Evolutionary conservation across 257 asterid genomes (phyloP).

Genomic region (Salvia splendens): DNA sequence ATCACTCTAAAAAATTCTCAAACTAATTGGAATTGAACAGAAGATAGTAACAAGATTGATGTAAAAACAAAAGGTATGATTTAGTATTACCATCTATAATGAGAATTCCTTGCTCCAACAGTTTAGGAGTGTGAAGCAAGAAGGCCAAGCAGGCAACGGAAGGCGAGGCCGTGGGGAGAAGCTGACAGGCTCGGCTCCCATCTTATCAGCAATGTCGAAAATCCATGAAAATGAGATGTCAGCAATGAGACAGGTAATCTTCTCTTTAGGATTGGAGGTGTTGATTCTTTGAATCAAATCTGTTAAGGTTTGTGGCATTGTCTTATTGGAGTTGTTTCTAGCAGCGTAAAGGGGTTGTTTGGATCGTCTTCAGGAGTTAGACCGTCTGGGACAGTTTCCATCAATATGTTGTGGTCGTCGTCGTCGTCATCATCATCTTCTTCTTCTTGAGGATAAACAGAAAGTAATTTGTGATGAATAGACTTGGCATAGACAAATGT

Average conservation of each 20-base stretch:
- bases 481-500: constrained; percentile 14
- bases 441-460: background rate
- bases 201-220: constrained; percentile 26
- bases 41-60: too few species aligned
- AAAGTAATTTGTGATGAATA: background rate
- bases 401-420: background rate
- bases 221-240: constrained; percentile 39
- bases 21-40: too few species aligned
- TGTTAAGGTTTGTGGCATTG: constrained; percentile 30
- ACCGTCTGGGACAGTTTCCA: constrained; percentile 18
- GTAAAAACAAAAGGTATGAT: too few species aligned
- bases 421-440: background rate
- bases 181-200: constrained; percentile 31
- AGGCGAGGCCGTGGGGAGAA: constrained; percentile 28
- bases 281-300: constrained; percentile 20
- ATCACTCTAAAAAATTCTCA: too few species aligned
- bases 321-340: constrained; percentile 22
- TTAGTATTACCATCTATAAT: constrained; percentile 26
- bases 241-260: constrained; percentile 36
- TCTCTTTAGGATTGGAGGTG: constrained; percentile 15
- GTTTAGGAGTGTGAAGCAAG: constrained; percentile 7
- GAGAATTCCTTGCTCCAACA: constrained; percentile 26
- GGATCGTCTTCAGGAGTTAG: constrained; percentile 23
- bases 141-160: constrained; percentile 30
- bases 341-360: constrained; percentile 4